A percentile compares a stretch with the other conserved stretches of the same genome.
Evolutionary conservation across 805 yeast genomes (phyloP).

Genomic region (Spathaspora girioi): DNA sequence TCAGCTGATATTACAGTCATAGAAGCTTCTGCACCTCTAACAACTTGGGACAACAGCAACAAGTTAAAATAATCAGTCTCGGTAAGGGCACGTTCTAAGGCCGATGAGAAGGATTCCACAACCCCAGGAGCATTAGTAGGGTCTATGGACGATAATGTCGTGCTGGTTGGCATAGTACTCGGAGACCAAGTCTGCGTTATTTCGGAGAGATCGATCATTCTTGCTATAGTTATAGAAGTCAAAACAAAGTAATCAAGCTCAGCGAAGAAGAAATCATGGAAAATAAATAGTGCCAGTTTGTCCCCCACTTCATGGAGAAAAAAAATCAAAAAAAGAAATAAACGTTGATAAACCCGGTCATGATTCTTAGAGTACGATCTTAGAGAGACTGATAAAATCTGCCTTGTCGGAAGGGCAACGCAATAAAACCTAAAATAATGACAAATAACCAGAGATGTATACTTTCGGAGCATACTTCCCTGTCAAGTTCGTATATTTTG

Average conservation of each 20-base stretch:
- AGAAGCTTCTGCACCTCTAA: constrained; percentile 36
- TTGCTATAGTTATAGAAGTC: background rate
- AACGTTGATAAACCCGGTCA: background rate
- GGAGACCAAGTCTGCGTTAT: constrained; percentile 20
- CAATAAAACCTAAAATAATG: background rate
- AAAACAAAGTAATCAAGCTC: background rate
- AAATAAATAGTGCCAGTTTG: background rate
- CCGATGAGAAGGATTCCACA: constrained; percentile 13
- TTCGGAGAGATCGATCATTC: background rate
- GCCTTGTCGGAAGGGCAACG: background rate
- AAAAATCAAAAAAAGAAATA: too few relatives aligned
- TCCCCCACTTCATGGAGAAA: background rate
- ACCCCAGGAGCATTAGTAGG: constrained; percentile 22
- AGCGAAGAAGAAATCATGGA: background rate
- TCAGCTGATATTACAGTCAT: constrained; percentile 32
- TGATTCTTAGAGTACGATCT: background rate
- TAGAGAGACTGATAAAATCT: background rate
- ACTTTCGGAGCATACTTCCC: too few relatives aligned
- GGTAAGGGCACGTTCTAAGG: constrained; percentile 13
- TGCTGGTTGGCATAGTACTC: constrained; percentile 20
- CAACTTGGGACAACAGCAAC: constrained; percentile 17
- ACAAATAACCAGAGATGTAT: too few relatives aligned
- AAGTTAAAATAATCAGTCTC: constrained; percentile 17
- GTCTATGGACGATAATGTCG: constrained; percentile 21
- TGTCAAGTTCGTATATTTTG: background rate